Base-by-base conservation (phyloP, 1,284 basidiomycete genomes). In the Papiliotrema nemorosa region DNA sequence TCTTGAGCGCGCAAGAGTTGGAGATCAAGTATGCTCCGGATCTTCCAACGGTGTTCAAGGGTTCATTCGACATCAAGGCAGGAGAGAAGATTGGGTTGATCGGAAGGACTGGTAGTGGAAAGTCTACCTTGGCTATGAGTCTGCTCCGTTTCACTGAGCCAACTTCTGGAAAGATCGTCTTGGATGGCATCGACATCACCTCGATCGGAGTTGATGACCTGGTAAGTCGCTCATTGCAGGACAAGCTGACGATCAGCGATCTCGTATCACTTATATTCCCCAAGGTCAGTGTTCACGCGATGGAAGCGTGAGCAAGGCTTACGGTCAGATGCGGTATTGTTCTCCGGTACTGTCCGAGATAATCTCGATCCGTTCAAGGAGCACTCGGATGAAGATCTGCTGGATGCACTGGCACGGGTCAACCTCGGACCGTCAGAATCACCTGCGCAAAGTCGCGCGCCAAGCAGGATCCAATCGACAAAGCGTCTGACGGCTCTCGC, bases 81-180 rank as follows among this genome's bases (percentile, higher is more conserved):
- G 77, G 82, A 12, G 89, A 92, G 73, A 88, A 88, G 69, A 81
- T 90, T 58, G 87, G 85, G 20, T 58, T 77, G 43, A 71, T 75
- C 24, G 76, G 76, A 0, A 55, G 76, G 3, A 77, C 76, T 0
- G 75, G 75, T 2, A 62, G 59, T 7, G 75, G 75, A 14, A 76
- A 76, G 55, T 64, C 55, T 22, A 91, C 89, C 0, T 74, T 94
- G 27, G 89, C 88, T 0, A 89, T 88, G 83, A 85, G 84, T 55
- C 76, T 97, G 22, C 72, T 97, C 57, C 83, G 92, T 54, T 96
- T 97, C 63, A 86, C 86, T 6, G 92, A 97, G 63, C 90, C 91
- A 0, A 78, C 81, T 1, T 75, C 77, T 10, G 93, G 93, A 0
- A 81, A 78, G 42, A 92, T 97, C 55, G 47, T 86, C 47, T 84